Base-by-base conservation (phyloP, 23 red algal species). In the Pyropia haitanensis region DNA sequence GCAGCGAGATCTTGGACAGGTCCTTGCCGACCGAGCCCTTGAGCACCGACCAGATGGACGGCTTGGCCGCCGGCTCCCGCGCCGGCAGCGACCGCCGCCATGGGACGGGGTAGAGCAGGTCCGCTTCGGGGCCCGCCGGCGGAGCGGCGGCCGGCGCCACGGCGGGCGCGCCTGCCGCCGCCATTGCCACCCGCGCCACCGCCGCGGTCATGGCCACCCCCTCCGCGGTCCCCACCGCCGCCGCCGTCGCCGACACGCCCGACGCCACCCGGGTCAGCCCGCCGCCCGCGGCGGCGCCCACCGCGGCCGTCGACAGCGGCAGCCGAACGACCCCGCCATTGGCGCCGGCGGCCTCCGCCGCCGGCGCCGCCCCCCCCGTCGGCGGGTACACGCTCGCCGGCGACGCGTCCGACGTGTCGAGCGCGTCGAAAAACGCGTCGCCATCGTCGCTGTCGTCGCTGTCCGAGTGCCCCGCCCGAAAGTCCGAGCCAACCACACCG, bases 1-100 rank as follows among this genome's bases (percentile, higher is more conserved):
- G 92, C 21, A 96, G 63, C 24, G 85, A 67, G 61, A 96, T 90
- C 17, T 72, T 81, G 28, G 84, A 69, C 51, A 96, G 85, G 77
- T 96, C 92, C 18, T 81, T 87, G 23, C 85, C 78, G 61, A 96
- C 57, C 6, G 92, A 65, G 59, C 87, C 80, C 32, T 78, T 79
- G 52, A 96, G 55, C 15, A 95, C 70, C 53, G 67, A 54, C 81
- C 81, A 88, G 2, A 95, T 60, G 48, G 75, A 83, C 18, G 82
- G 82, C 28, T 77, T 82, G 19, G 70, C 65, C 31, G 18, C 4
- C 20, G 79, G 33, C 19, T 51, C 34, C 18, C 15, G 55, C 2
- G 24, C 33, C 7, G 18, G 39, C 13, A 56, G 63, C 18, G 30
- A 28, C 27, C 58, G 56, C 34, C 46, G 62, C 67, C 56, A 63